Evolutionary conservation across 2,329 filamentous ascomycete species (phyloP).

Genomic region (Emericellopsis atlantica): DNA sequence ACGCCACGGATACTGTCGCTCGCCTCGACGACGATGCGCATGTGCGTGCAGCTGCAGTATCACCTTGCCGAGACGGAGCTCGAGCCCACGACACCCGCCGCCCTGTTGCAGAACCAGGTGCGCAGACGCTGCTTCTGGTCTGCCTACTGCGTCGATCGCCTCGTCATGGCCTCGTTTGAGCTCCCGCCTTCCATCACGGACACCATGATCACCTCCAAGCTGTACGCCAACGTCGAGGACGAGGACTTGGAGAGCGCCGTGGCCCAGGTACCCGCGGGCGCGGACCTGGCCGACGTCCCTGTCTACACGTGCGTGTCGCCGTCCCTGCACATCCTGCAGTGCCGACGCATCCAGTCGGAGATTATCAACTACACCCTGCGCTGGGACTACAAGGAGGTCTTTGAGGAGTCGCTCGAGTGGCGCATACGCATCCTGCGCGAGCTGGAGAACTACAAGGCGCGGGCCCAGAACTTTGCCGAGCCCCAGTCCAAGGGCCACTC

Average conservation of each 20-base stretch:
- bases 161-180: constrained; percentile 12
- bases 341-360: constrained; percentile 14
- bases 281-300: constrained; percentile 4
- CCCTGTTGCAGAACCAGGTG: constrained; percentile 8
- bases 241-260: constrained; percentile 7
- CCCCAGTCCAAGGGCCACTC: constrained; percentile 8
- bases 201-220: constrained; percentile 12
- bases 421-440: constrained; percentile 10
- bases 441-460: constrained; percentile 10
- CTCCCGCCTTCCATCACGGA: constrained; percentile 13
- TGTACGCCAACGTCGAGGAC: constrained; percentile 14
- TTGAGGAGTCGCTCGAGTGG: constrained; percentile 9
- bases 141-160: constrained; percentile 14
- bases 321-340: constrained; percentile 12
- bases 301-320: constrained; percentile 11
- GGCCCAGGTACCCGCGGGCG: constrained; percentile 3
- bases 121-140: constrained; percentile 17
- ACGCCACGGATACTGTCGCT: constrained; percentile 13
- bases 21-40: constrained; percentile 11
- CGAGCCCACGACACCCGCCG: neutral
- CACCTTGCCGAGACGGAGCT: constrained; percentile 12
- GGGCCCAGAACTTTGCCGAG: constrained; percentile 9
- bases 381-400: constrained; percentile 9
- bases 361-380: constrained; percentile 11
- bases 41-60: constrained; percentile 13